Base-by-base conservation (phyloP, 2,329 filamentous ascomycete genomes). In the Hirsutella rhossiliensis region DNA sequence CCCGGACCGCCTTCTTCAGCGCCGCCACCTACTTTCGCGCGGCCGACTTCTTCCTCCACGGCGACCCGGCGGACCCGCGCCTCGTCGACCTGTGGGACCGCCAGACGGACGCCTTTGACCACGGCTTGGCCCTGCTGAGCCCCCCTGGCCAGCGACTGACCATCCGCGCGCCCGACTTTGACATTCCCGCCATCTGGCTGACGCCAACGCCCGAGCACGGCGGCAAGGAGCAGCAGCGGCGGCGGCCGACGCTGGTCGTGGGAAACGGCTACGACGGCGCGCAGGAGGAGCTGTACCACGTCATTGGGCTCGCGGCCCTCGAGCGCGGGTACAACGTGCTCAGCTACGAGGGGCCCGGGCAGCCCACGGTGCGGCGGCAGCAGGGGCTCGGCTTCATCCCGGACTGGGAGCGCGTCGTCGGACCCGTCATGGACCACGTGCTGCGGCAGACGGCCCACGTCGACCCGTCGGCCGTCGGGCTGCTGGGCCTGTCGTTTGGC, bases 291-390 rank as follows among this genome's bases (percentile, higher is more conserved):
- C 52, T 64, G n/a, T 62, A 63, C 41, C 66, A 70, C 43, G 31
- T 52, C 7, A 51, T 56, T 5, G 65, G 56, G n/a, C 50, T 54
- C 2, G 50, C 57, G 0, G 59, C 60, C 0, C 48, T 68, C 7
- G 55, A 58, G 13, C 57, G 65, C 1, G 67, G 67, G 9, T 66
- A 57, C 48, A 67, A 65, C 43, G 56, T 57, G 45, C 53, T 71
- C 9, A 64, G 62, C 0, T 72, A 65, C 43, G 69, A 73, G 44
- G 69, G 69, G 0, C 68, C 68, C 0, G 68, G 68, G 0, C 68
- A 72, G 48, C 59, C 62, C 1, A 62, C 56, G 1, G 62, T 67
- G 2, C 59, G 62, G 9, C 62, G 68, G 1, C 45, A 64, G 0
- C 65, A 72, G 41, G 52, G 59, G 11, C 41, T 68, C 0, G 67